A percentile compares a stretch with the other conserved stretches of the same genome.
Conservation (phyloP, 805 yeast species). For the Dipodascopsis uninucleata region DNA sequence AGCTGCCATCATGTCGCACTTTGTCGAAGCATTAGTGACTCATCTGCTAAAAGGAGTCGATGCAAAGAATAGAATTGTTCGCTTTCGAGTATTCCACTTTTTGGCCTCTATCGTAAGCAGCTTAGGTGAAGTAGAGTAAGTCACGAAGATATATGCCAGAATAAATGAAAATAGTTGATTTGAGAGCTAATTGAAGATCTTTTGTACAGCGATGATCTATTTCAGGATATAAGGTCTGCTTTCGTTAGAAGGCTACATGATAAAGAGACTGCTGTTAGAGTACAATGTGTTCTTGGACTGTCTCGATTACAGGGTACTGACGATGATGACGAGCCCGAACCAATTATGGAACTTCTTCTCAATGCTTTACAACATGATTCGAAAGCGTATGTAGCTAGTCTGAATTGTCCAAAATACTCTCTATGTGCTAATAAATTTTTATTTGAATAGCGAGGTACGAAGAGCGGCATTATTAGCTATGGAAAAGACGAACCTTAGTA, state of each 20-base stretch:
- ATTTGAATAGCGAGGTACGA: slow-evolving; percentile 75
- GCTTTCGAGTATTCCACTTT: slow-evolving; percentile 76
- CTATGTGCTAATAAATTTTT: neutral
- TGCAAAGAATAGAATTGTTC: slow-evolving; percentile 68
- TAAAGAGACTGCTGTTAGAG: slow-evolving; percentile 71
- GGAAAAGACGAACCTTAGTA: slow-evolving; percentile 50
- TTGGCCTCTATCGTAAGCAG: slow-evolving; percentile 67
- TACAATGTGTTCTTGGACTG: slow-evolving; percentile 78
- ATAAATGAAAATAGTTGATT: too few relatives aligned
- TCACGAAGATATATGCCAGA: neutral
- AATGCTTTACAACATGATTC: slow-evolving; percentile 69
- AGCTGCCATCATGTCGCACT: slow-evolving; percentile 44
- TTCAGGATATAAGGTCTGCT: slow-evolving; percentile 57
- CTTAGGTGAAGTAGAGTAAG: slow-evolving; percentile 62
- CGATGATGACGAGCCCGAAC: slow-evolving; percentile 35
- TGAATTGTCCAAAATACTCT: neutral
- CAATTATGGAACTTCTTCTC: slow-evolving; percentile 47
- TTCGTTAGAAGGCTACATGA: slow-evolving; percentile 57
- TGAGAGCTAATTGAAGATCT: neutral
- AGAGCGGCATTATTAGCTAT: slow-evolving; percentile 76
- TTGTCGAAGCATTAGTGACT: slow-evolving; percentile 57
- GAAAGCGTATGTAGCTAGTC: slow-evolving; percentile 40
- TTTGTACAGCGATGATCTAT: slow-evolving; percentile 49
- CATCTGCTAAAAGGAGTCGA: slow-evolving; percentile 76
- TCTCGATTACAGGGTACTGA: slow-evolving; percentile 69